These are phyloP conservation scores for Lyophyllum decastes DNA, from an alignment of 768 basidiomycete species.

Conservation along the genomic window DNA sequence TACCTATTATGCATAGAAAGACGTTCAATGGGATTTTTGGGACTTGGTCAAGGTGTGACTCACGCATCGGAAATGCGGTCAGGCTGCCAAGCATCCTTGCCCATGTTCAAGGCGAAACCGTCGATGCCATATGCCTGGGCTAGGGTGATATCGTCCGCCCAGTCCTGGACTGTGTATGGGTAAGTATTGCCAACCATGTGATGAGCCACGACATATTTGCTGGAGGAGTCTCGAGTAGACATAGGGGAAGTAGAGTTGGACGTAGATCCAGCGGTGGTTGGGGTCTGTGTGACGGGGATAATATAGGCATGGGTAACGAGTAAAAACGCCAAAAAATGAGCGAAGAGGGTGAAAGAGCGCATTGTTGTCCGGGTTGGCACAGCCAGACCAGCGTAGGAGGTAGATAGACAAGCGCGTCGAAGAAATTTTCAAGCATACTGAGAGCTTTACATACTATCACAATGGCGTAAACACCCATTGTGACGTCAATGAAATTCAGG, in stretches of 20 bases:
- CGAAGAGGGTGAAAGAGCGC: conserved; percentile 10
- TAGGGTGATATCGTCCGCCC: conserved; percentile 52
- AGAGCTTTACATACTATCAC: neutral
- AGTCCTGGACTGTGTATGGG: conserved; percentile 53
- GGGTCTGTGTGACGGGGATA: conserved; percentile 4
- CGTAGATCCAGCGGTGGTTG: too few species aligned
- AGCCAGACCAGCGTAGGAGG: neutral
- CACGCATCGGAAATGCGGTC: conserved; percentile 65
- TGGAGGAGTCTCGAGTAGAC: conserved; percentile 1
- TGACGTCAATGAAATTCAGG: too few species aligned
- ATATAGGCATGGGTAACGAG: conserved; percentile 5
- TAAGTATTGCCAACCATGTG: conserved; percentile 71
- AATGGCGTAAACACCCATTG: too few species aligned
- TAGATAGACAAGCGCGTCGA: neutral
- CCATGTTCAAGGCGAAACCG: conserved; percentile 73
- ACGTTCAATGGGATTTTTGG: neutral
- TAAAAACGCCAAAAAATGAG: conserved; percentile 8
- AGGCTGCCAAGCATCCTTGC: conserved; percentile 63
- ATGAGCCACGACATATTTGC: conserved; percentile 58
- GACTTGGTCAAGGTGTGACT: conserved; percentile 20
- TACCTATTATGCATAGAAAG: conserved; percentile 38
- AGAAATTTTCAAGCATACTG: too few species aligned
- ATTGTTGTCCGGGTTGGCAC: neutral
- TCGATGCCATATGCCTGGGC: conserved; percentile 64
- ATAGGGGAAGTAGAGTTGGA: too few species aligned